Base-by-base conservation (phyloP, 1,284 basidiomycete species). In the Boletus sp. region DNA sequence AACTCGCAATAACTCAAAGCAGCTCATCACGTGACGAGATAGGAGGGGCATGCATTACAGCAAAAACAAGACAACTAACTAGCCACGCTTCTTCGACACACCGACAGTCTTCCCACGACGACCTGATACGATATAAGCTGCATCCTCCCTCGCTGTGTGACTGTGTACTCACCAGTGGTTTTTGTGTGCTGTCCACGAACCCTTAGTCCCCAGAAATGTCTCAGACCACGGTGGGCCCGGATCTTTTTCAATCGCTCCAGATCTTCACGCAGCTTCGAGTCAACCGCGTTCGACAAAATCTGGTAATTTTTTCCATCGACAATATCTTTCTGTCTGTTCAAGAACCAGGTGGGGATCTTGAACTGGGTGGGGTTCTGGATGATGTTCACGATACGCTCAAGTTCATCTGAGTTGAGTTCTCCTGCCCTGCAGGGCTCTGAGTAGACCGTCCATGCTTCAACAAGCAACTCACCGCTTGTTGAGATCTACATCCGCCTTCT, bases 241-340 rank as follows among this genome's bases (percentile, higher is more conserved):
- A 99, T 99, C 83, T 99, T 99, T 89, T 99, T 99, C 73, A 99
- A 75, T 57, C 96, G 82, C 80, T 99, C 96, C 53, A 99, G 80
- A 72, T 99, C 96, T 50, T 99, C 96, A 77, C 96, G 93, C 59
- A 98, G 79, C 78, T 98, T 98, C 58, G 94, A 95, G 80, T 99
- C 96, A 57, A 99, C 91, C 64, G 82, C 84, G 80, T 99, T 99
- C 57, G 96, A 98, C 50, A 99, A 76, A 55, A 97, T 87, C 75
- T 99, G 96, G 50, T 80, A 84, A 78, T 94, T 87, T 78, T 98
- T 99, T 70, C 96, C 96, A 65, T 98, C 94, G 59, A 91, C 82
- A 54, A 98, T 94, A 71, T 99, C 95, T 71, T 92, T 91, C 74
- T 99, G 95, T 74, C 96, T 91, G 85, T 99, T 99, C 70, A 99